A percentile compares a stretch with the other conserved stretches of the same genome.
phyloP scores from a whole-genome alignment of 495 filamentous ascomycete species.

The Oidiodendron maius region DNA sequence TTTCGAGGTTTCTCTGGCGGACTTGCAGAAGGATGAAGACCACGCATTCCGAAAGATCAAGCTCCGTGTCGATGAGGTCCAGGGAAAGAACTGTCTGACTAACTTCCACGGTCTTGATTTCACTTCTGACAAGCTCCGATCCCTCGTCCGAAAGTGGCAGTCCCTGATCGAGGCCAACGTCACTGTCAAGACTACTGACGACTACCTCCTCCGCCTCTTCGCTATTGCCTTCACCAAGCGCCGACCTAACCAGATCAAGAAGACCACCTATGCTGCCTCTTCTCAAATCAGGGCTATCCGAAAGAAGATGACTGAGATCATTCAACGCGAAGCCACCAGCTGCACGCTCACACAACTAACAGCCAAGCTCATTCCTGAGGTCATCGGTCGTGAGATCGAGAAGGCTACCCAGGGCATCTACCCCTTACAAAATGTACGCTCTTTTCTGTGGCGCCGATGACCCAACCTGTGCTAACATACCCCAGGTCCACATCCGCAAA shows the following conservation, averaged over 20 bases:
- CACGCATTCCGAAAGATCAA: constrained; percentile 99
- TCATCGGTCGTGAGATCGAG: constrained; percentile 98
- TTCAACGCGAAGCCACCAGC: constrained; percentile 87
- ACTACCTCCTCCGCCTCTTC: constrained; percentile 97
- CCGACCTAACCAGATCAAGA: constrained; percentile 98
- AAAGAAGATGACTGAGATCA: constrained; percentile 99
- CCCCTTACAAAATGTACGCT: constrained; percentile 92
- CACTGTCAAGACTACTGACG: constrained; percentile 98
- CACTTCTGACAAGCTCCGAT: constrained; percentile 98
- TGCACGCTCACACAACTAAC: constrained; percentile 93
- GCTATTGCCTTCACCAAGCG: constrained; percentile 99
- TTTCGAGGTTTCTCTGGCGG: constrained; percentile 96
- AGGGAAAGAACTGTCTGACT: constrained; percentile 99
- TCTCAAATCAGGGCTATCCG: constrained; percentile 96
- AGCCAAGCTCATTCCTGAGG: constrained; percentile 96
- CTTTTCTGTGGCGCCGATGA: not conserved
- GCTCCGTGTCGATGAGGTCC: constrained; percentile 95
- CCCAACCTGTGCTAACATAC: constrained; percentile 25
- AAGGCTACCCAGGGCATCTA: constrained; percentile 99
- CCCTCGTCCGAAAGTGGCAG: constrained; percentile 99
- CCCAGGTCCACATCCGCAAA: constrained; percentile 97
- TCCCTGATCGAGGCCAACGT: constrained; percentile 98
- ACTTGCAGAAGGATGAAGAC: constrained; percentile 99
- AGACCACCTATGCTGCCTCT: constrained; percentile 94
- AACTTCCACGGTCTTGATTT: constrained; percentile 99